Conservation (phyloP, 2,329 filamentous ascomycete species). For the Trichoderma sp. region DNA sequence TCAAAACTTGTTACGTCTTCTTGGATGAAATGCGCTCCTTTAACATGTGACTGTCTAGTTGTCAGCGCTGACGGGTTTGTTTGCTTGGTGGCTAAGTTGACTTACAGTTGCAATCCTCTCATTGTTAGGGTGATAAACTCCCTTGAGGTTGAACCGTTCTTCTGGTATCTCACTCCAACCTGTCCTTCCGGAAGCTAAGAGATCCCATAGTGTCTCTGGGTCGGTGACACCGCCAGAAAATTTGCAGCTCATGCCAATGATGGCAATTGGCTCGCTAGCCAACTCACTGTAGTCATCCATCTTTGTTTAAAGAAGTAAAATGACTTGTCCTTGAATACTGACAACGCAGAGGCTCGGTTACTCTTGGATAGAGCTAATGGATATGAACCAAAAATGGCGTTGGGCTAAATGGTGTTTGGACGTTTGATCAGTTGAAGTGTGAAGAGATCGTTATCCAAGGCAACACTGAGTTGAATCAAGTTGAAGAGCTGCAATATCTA, state of each 20-base stretch:
- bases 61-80: not conserved
- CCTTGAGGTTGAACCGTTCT: slow-evolving; percentile 25
- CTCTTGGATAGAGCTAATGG: not conserved
- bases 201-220: slow-evolving; percentile 25
- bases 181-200: slow-evolving; percentile 23
- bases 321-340: not conserved
- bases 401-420: not conserved
- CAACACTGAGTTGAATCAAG: not conserved
- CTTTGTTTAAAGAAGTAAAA: not conserved
- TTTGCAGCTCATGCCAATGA: slow-evolving; percentile 26
- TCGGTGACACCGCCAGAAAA: slow-evolving; percentile 24
- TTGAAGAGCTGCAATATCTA: not conserved
- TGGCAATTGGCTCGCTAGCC: slow-evolving; percentile 22
- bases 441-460: not conserved
- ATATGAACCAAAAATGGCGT: not conserved
- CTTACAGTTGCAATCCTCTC: slow-evolving; percentile 16
- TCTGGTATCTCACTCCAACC: slow-evolving; percentile 19
- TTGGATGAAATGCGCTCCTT: slow-evolving; percentile 26
- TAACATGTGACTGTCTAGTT: slow-evolving; percentile 6
- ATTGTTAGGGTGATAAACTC: slow-evolving; percentile 26
- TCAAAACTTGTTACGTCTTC: slow-evolving; percentile 13
- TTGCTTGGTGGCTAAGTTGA: too few species aligned
- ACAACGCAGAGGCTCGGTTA: not conserved
- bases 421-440: not conserved
- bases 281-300: not conserved